Evolutionary conservation across 495 filamentous ascomycete species (phyloP).

Genomic region (Penicillium arizonense): DNA sequence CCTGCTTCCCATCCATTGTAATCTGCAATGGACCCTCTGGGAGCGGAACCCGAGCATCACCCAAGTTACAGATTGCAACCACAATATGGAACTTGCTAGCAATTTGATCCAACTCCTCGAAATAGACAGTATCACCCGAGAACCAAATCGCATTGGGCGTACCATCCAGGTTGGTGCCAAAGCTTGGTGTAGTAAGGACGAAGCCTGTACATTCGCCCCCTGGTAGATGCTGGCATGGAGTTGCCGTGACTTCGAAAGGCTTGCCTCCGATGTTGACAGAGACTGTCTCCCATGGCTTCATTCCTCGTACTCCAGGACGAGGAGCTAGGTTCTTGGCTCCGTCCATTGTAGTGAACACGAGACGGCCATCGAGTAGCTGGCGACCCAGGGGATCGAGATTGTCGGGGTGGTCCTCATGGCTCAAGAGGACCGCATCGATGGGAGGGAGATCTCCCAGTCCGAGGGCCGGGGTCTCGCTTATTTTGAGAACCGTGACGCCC

Average conservation of each 20-base stretch:
- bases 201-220: slow-evolving; percentile 51
- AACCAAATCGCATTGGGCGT: slow-evolving; percentile 54
- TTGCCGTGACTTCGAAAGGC: slow-evolving; percentile 33
- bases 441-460: slow-evolving; percentile 38
- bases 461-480: slow-evolving; percentile 33
- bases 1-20: slow-evolving; percentile 52
- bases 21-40: slow-evolving; percentile 36
- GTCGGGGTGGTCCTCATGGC: slow-evolving; percentile 56
- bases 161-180: slow-evolving; percentile 37
- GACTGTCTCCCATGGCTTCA: slow-evolving; percentile 31
- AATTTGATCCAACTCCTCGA: slow-evolving; percentile 38
- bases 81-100: slow-evolving; percentile 18
- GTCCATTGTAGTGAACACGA: slow-evolving; percentile 50
- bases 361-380: slow-evolving; percentile 45
- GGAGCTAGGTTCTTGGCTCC: slow-evolving; percentile 43
- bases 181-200: slow-evolving; percentile 35
- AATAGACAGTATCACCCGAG: slow-evolving; percentile 54
- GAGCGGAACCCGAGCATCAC: slow-evolving; percentile 22
- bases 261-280: slow-evolving; percentile 22
- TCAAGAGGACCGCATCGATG: slow-evolving; percentile 52
- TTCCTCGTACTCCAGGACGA: slow-evolving; percentile 39
- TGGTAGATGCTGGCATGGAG: slow-evolving; percentile 46
- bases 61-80: slow-evolving; percentile 30
- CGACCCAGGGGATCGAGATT: slow-evolving; percentile 48
- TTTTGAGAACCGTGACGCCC: slow-evolving; percentile 28